Conservation (phyloP, 1,284 basidiomycete species). For the Melampsora americana region DNA sequence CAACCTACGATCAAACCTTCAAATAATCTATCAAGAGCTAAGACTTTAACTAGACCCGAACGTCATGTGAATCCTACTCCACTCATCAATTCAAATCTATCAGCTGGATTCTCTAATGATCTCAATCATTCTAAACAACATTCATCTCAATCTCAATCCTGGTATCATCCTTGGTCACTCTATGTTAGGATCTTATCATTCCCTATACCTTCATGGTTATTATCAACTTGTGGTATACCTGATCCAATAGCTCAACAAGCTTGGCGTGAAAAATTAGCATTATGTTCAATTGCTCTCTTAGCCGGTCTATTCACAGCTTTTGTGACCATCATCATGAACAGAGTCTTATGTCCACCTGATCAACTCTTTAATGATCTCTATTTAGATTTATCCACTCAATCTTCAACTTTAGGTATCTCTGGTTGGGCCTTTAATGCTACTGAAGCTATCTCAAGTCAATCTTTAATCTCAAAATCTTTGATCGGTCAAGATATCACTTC, state of each 20-base stretch:
- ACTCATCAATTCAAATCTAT: constrained; percentile 72
- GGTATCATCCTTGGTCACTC: constrained; percentile 49
- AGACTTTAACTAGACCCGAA: constrained; percentile 94
- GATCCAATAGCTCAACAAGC: constrained; percentile 67
- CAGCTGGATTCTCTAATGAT: constrained; percentile 55
- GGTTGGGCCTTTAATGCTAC: constrained; percentile 77
- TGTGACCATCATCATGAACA: constrained; percentile 88
- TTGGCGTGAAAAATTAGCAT: constrained; percentile 95
- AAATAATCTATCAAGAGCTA: constrained; percentile 63
- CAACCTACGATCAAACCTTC: background rate
- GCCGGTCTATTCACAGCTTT: constrained; percentile 82
- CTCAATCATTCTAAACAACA: background rate
- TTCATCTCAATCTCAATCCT: constrained; percentile 4
- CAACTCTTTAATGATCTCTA: constrained; percentile 18
- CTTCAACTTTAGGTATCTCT: constrained; percentile 69
- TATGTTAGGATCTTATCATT: constrained; percentile 50
- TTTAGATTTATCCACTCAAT: constrained; percentile 4
- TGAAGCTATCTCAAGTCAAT: constrained; percentile 60
- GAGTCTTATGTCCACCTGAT: constrained; percentile 73
- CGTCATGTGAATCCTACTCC: constrained; percentile 87
- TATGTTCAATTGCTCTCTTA: constrained; percentile 78
- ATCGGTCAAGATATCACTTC: constrained; percentile 84
- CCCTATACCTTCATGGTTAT: constrained; percentile 50
- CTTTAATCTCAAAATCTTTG: constrained; percentile 62
- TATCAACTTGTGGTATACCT: constrained; percentile 54